A percentile compares a stretch with the other conserved stretches of the same genome.
These are phyloP conservation scores for Allantophomopsis lycopodina DNA, from an alignment of 2,329 filamentous ascomycete genomes.

Conservation along the genomic window DNA sequence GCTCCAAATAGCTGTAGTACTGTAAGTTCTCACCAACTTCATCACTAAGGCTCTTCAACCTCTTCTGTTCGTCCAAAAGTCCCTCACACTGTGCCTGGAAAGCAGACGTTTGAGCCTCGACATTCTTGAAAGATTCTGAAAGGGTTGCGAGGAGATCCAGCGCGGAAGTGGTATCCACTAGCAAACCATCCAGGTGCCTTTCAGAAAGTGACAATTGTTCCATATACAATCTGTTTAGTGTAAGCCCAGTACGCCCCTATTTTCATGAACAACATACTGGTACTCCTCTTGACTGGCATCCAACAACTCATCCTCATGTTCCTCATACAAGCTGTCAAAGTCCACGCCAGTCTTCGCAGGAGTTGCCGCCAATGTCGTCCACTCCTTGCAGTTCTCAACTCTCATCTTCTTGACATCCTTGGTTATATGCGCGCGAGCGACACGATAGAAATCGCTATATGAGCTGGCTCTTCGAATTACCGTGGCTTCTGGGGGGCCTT, in stretches of 20 bases:
- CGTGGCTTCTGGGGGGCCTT: constrained; percentile 52
- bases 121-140: constrained; percentile 73
- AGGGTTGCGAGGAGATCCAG: constrained; percentile 65
- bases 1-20: constrained; percentile 90
- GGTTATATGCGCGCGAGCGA: constrained; percentile 39
- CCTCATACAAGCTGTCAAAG: constrained; percentile 42
- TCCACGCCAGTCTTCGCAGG: constrained; percentile 31
- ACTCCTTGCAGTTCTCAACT: constrained; percentile 3
- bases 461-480: constrained; percentile 56
- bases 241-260: too few species aligned
- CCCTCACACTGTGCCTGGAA: constrained; percentile 90
- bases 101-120: constrained; percentile 81
- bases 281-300: constrained; percentile 80
- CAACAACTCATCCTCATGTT: constrained; percentile 52
- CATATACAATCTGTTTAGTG: constrained; percentile 47
- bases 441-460: constrained; percentile 64
- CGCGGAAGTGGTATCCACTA: constrained; percentile 63
- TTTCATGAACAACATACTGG: constrained; percentile 35
- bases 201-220: constrained; percentile 73
- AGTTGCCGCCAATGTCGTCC: constrained; percentile 14
- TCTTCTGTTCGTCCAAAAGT: constrained; percentile 67
- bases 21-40: constrained; percentile 82
- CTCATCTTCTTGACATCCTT: constrained; percentile 27
- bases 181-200: constrained; percentile 65
- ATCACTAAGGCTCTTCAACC: constrained; percentile 66